These are phyloP conservation scores for Malus fusca DNA, from an alignment of 306 rosid species.

Conservation along the genomic window DNA sequence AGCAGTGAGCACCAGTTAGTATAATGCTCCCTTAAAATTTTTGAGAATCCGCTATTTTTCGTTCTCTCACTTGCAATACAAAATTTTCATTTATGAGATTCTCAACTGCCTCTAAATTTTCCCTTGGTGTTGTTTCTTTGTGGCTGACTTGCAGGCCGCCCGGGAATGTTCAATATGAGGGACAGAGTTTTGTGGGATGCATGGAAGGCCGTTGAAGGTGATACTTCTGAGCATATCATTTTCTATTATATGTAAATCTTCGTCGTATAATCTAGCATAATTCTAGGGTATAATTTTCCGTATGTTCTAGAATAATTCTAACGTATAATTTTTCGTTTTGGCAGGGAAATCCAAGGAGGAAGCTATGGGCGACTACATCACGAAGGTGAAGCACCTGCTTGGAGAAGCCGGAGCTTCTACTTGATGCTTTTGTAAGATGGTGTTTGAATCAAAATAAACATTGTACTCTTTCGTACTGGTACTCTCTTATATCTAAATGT, in stretches of 20 bases:
- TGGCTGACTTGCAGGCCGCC: conserved; percentile 61
- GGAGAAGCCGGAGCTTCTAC: conserved; percentile 55
- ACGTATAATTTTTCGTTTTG: background rate
- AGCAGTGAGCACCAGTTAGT: conserved; percentile 63
- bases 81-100: background rate
- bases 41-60: background rate
- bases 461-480: conserved; percentile 16
- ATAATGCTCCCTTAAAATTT: background rate
- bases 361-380: conserved; percentile 78
- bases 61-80: background rate
- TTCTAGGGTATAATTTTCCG: background rate
- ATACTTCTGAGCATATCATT: background rate
- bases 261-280: background rate
- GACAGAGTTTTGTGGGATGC: conserved; percentile 99
- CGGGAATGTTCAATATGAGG: conserved; percentile 75
- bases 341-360: conserved; percentile 85
- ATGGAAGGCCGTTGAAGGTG: conserved; percentile 95
- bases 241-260: background rate
- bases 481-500: conserved; percentile 13
- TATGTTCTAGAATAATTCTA: background rate
- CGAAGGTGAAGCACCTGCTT: conserved; percentile 87
- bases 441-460: conserved; percentile 27
- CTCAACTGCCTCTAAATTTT: background rate
- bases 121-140: conserved; percentile 9
- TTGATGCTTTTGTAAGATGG: conserved; percentile 23